A percentile compares a stretch with the other conserved stretches of the same genome.
Conservation (phyloP, 768 basidiomycete genomes). For the Hypsizygus marmoreus region DNA sequence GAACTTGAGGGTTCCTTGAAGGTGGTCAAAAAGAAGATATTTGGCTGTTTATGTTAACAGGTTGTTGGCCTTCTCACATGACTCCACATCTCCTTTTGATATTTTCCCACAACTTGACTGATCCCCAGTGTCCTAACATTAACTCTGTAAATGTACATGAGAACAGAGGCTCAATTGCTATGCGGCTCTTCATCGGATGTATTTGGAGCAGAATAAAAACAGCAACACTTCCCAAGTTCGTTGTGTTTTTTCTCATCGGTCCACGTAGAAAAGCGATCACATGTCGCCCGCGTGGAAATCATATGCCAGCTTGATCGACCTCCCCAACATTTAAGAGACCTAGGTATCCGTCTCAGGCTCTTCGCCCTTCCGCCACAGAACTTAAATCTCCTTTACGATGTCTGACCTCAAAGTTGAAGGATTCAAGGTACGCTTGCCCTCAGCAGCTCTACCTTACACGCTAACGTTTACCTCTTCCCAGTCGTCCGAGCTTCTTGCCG, state of each 20-base stretch:
- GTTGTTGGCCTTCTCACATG: no score
- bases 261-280: slow-evolving; percentile 10
- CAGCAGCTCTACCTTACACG: not conserved
- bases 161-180: no score
- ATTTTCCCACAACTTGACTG: no score
- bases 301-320: slow-evolving; percentile 8
- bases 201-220: no score
- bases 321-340: slow-evolving; percentile 15
- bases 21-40: no score
- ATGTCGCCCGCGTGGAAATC: slow-evolving; percentile 12
- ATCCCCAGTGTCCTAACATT: no score
- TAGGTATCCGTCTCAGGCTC: slow-evolving; percentile 2
- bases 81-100: no score
- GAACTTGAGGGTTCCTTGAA: not conserved
- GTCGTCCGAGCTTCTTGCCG: slow-evolving; percentile 68
- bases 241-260: not conserved
- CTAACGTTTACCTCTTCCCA: slow-evolving; percentile 25
- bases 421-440: slow-evolving; percentile 57
- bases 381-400: slow-evolving; percentile 45
- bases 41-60: no score
- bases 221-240: not conserved
- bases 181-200: no score
- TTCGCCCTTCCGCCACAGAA: slow-evolving; percentile 8
- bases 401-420: slow-evolving; percentile 69
- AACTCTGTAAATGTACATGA: no score